Evolutionary conservation across 2,329 filamentous ascomycete species (phyloP).

Genomic region (Chaetomiaceae sp.): DNA sequence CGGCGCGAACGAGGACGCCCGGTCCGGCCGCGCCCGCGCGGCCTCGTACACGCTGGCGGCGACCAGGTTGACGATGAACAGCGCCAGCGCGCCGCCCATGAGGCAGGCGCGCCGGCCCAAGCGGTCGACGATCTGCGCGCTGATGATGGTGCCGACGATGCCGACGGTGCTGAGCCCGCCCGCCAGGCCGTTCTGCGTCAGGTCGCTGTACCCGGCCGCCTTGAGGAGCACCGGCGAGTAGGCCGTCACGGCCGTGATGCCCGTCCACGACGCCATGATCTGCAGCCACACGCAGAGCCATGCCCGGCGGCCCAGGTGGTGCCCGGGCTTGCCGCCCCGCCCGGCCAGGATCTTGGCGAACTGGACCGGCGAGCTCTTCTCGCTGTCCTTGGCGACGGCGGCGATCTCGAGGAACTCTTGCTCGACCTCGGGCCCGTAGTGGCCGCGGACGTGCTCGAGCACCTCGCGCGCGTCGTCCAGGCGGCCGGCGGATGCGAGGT

Average conservation of each 20-base stretch:
- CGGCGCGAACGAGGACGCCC: slow-evolving; percentile 38
- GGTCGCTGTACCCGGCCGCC: slow-evolving; percentile 33
- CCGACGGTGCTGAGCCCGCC: slow-evolving; percentile 50
- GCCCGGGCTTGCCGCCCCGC: slow-evolving; percentile 28
- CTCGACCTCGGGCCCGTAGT: slow-evolving; percentile 34
- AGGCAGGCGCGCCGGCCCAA: slow-evolving; percentile 41
- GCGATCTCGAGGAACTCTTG: slow-evolving; percentile 39
- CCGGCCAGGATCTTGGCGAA: slow-evolving; percentile 36
- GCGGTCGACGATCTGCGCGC: slow-evolving; percentile 47
- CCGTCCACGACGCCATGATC: slow-evolving; percentile 42
- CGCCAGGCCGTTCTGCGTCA: slow-evolving; percentile 44
- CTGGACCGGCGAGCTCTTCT: slow-evolving; percentile 36
- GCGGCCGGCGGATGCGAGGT: slow-evolving; percentile 25
- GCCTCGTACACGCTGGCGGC: slow-evolving; percentile 41
- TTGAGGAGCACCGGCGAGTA: slow-evolving; percentile 35
- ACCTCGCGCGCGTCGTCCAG: slow-evolving; percentile 33
- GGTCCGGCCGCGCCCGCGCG: slow-evolving; percentile 33
- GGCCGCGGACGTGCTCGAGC: slow-evolving; percentile 32
- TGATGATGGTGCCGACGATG: slow-evolving; percentile 47
- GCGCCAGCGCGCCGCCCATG: slow-evolving; percentile 35
- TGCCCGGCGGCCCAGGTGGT: slow-evolving; percentile 38
- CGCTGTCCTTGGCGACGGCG: slow-evolving; percentile 36
- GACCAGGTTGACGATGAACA: slow-evolving; percentile 41
- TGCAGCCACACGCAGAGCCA: slow-evolving; percentile 39
- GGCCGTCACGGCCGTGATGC: slow-evolving; percentile 39